Evolutionary conservation across 805 yeast species (phyloP), one percentile per base, ranked within the genome.

Genomic region (Huiozyma naganishii): DNA sequence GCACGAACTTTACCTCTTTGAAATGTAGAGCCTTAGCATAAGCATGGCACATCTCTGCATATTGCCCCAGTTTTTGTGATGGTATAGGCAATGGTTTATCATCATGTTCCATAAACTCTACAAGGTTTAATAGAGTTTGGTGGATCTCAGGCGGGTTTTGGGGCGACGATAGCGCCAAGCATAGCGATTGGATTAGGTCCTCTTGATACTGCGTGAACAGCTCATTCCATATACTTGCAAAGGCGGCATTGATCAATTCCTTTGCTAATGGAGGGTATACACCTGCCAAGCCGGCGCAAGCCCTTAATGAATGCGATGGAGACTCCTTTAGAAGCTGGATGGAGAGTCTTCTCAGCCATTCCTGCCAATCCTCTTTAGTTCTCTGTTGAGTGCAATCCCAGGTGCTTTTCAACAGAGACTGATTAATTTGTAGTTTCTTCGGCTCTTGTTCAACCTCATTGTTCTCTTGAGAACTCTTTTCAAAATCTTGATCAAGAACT

Each of bases 61-160:
- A 89, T 52, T 81, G 87, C 2, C 96, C 95, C 47, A 90, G 67
- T 0, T 89, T 83, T 5, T 88, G 77, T 10, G 85, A 85, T 35
- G 90, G 82, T 37, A 89, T 83, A 0, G 96, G 95, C 44, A 90
- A 70, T 0, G 95, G 83, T 56, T 88, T 88, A 52, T 89, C 96
- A 62, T 90, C 96, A 53, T 89, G 96, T 56, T 90, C 97, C 90
- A 90, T 81, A 57, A 83, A 90, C 61, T 90, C 97, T 0, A 95
- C 94, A 45, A 90, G 68, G 51, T 89, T 89, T 52, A 90, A 69
- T 47, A 90, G 69, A 1, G 88, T 80, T 58, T 90, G 97, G 53
- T 88, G 81, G 39, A 89, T 88, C 54, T 90, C 97, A 0, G 97
- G 96, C 0, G 96, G 95, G 50, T 87, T 86, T 52, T 86, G 83